These are phyloP conservation scores for Durotheca rogersii DNA, from an alignment of 495 filamentous ascomycete genomes.

Conservation along the genomic window DNA sequence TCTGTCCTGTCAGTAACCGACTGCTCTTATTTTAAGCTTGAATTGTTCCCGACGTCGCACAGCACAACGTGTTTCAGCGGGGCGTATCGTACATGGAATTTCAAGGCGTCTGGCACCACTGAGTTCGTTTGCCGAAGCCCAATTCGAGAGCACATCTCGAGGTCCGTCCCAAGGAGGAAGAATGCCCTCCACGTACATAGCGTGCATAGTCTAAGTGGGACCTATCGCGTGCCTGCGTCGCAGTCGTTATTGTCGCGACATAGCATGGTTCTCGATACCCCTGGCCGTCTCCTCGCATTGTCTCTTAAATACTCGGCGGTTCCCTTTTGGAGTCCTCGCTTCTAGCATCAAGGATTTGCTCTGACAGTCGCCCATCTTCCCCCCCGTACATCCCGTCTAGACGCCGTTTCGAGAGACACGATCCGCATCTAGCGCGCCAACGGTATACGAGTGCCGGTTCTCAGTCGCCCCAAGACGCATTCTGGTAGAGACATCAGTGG, in stretches of 20 bases:
- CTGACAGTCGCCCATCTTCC: too few species aligned
- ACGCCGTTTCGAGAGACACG: too few species aligned
- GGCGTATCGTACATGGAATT: conserved; percentile 4
- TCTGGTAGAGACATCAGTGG: background rate
- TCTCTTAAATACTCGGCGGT: background rate
- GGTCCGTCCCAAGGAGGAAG: conserved; percentile 1
- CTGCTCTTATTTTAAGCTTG: conserved; percentile 33
- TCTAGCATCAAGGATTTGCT: background rate
- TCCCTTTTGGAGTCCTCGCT: background rate
- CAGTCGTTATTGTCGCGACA: conserved; percentile 9
- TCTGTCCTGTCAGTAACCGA: conserved; percentile 23
- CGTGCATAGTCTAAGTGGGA: conserved; percentile 17
- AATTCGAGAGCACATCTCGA: conserved; percentile 17
- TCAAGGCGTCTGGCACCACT: background rate
- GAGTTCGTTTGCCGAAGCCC: background rate
- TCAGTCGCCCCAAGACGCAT: conserved; percentile 9
- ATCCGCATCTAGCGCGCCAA: background rate
- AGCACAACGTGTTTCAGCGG: conserved; percentile 26
- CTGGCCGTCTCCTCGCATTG: background rate
- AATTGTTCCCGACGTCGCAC: conserved; percentile 32
- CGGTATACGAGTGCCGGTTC: background rate
- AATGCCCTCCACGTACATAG: conserved; percentile 1
- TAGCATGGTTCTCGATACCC: background rate
- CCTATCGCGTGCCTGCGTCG: conserved; percentile 24
- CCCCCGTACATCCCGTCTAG: too few species aligned